phyloP scores from a whole-genome alignment of 2,329 filamentous ascomycete species.

The Achaetomium macrosporum region DNA sequence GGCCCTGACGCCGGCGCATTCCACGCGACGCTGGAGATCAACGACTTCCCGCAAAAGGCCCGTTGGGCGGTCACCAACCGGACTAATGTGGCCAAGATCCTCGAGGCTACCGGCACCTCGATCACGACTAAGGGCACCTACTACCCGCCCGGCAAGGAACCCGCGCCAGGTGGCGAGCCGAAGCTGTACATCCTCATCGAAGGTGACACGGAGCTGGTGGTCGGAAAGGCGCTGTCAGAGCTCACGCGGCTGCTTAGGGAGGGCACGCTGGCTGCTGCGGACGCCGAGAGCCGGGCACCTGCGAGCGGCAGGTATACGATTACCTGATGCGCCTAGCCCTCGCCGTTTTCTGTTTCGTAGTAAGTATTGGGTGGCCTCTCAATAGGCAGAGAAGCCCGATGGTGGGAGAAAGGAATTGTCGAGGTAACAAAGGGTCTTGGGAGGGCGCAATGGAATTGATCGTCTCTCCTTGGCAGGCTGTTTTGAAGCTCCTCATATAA shows the following conservation, averaged over 20 bases:
- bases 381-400: too few relatives aligned
- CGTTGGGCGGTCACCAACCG: conserved; percentile 98
- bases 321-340: conserved; percentile 44
- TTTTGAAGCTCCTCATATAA: too few relatives aligned
- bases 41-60: conserved; percentile 98
- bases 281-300: conserved; percentile 75
- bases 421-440: too few relatives aligned
- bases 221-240: conserved; percentile 85
- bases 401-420: too few relatives aligned
- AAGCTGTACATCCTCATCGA: conserved; percentile 98
- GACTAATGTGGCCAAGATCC: conserved; percentile 96
- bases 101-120: conserved; percentile 88
- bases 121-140: conserved; percentile 97
- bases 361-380: not conserved
- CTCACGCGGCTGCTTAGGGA: conserved; percentile 83
- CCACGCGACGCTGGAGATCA: conserved; percentile 97
- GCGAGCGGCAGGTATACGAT: conserved; percentile 82
- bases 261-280: conserved; percentile 81
- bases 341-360: not conserved
- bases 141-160: conserved; percentile 76
- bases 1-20: conserved; percentile 94
- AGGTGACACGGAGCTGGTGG: conserved; percentile 89
- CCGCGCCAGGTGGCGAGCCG: conserved; percentile 67
- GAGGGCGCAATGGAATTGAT: too few relatives aligned
- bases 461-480: too few relatives aligned